These are phyloP conservation scores for Rhododendron mucronatum DNA, from an alignment of 148 eudicot genomes.

Conservation along the genomic window DNA sequence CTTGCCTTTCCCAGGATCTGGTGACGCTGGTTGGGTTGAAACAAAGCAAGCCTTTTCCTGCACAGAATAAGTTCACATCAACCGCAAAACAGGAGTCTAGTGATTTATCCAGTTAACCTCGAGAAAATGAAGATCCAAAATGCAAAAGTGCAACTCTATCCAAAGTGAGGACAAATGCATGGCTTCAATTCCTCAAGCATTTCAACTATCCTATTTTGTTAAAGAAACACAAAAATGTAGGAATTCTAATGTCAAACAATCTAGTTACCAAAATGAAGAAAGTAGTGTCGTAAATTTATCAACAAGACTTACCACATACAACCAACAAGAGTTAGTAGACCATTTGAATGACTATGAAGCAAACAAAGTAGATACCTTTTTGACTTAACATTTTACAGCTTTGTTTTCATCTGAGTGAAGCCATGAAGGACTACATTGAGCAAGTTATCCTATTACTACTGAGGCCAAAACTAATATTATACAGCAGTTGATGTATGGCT, in stretches of 20 bases:
- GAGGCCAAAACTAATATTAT: background rate
- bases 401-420: background rate
- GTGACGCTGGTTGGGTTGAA: constrained; percentile 13
- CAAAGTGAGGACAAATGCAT: background rate
- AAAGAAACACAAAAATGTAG: background rate
- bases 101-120: background rate
- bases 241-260: background rate
- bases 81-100: background rate
- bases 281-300: background rate
- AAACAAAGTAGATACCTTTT: background rate
- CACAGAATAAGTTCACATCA: background rate
- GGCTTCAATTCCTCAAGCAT: background rate
- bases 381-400: background rate
- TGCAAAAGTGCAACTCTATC: background rate
- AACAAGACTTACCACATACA: background rate
- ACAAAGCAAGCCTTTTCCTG: constrained; percentile 21
- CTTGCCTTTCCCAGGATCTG: constrained; percentile 44
- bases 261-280: background rate
- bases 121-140: background rate
- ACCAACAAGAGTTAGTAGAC: background rate
- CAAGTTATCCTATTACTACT: background rate
- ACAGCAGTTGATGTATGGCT: background rate
- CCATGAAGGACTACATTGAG: background rate
- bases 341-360: background rate
- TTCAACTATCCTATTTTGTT: background rate